Conservation (phyloP, 805 yeast genomes). For the Myxozyma neglecta region DNA sequence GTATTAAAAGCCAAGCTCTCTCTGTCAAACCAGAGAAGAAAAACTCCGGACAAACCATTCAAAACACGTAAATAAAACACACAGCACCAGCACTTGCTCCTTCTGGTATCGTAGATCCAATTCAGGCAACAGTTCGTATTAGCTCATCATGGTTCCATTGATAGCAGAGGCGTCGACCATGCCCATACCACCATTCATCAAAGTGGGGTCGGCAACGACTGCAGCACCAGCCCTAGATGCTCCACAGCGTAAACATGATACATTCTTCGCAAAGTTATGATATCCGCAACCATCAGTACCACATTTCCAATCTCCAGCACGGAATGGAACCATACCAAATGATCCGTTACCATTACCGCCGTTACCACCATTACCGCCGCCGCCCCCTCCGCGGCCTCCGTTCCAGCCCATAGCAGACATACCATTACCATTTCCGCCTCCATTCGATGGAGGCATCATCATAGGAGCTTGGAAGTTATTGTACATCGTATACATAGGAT, state of each 20-base stretch:
- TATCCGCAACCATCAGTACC: constrained; percentile 73
- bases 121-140: background rate
- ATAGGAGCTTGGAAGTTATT: constrained; percentile 31
- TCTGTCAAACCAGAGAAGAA: constrained; percentile 6
- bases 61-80: constrained; percentile 1
- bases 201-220: constrained; percentile 34
- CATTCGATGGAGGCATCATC: constrained; percentile 21
- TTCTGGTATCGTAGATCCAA: background rate
- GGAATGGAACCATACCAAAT: constrained; percentile 71
- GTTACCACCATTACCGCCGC: constrained; percentile 23
- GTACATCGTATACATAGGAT: constrained; percentile 47
- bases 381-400: constrained; percentile 29
- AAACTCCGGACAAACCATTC: background rate
- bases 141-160: constrained; percentile 25
- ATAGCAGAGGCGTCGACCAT: constrained; percentile 22
- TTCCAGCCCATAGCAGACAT: constrained; percentile 32
- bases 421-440: constrained; percentile 25
- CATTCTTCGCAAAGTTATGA: constrained; percentile 89
- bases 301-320: constrained; percentile 98
- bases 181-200: constrained; percentile 31
- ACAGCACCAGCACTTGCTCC: background rate
- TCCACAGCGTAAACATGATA: constrained; percentile 85
- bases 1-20: constrained; percentile 8
- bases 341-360: constrained; percentile 34
- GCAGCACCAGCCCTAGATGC: constrained; percentile 54